Percentiles rank a stretch among this genome's conserved stretches.
These are phyloP conservation scores for Setaria viridis DNA, from an alignment of 202 grass and related monocot species.

Conservation along the genomic window DNA sequence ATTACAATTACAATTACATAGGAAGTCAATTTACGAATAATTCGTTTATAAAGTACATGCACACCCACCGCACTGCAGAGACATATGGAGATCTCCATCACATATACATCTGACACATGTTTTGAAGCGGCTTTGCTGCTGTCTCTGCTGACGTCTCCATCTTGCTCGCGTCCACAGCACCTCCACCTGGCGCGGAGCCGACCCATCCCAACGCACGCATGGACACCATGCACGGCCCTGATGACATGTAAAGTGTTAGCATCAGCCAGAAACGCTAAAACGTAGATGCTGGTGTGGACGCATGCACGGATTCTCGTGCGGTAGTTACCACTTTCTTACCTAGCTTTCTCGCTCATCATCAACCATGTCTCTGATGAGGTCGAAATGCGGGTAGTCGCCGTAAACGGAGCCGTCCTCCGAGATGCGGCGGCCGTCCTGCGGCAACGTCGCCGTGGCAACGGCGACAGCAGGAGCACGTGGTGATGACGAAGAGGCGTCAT, in stretches of 20 bases:
- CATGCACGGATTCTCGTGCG: no score
- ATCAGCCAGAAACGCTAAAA: not conserved
- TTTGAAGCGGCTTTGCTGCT: not conserved
- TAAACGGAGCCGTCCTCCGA: not conserved
- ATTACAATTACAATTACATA: no score
- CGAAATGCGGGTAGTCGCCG: constrained; percentile 9
- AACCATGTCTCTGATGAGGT: constrained; percentile 41
- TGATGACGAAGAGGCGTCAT: not conserved
- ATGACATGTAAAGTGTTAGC: not conserved
- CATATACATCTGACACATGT: no score
- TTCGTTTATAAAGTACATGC: no score
- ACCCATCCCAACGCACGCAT: not conserved
- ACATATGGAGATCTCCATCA: no score
- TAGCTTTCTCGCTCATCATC: not conserved
- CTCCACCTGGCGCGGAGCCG: not conserved
- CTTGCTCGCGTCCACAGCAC: not conserved
- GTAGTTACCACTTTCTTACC: not conserved
- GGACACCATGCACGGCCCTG: not conserved
- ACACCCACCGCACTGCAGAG: no score
- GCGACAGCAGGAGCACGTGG: not conserved
- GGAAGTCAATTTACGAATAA: no score
- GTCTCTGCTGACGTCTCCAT: not conserved
- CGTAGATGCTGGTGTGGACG: not conserved
- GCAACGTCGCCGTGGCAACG: no score
- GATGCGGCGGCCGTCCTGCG: not conserved